Evolutionary conservation across 345 rosid species (phyloP).

Genomic region (Gossypioides kirkii): DNA sequence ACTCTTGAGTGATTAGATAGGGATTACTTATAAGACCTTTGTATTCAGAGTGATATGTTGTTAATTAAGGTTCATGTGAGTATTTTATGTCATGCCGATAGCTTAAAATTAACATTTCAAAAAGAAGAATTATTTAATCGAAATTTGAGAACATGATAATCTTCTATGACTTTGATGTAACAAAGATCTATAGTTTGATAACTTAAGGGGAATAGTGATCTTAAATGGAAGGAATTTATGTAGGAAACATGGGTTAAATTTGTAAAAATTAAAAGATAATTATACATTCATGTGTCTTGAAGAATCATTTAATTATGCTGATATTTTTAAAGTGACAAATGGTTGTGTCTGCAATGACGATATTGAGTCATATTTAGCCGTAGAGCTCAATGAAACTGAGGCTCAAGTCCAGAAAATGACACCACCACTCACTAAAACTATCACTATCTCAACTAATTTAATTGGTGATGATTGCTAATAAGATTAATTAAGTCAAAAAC

Average conservation of each 20-base stretch:
- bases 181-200: background rate
- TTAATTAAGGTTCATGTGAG: background rate
- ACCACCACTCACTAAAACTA: background rate
- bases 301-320: background rate
- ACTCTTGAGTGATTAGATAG: no score
- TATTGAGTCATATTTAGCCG: background rate
- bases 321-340: background rate
- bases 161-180: background rate
- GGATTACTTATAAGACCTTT: no score
- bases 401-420: background rate
- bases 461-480: background rate
- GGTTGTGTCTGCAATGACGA: background rate
- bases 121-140: constrained; percentile 1
- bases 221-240: no score
- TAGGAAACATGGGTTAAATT: background rate
- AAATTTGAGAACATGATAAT: background rate
- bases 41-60: background rate
- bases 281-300: background rate
- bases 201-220: background rate
- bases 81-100: constrained; percentile 4
- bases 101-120: constrained; percentile 9
- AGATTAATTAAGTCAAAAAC: background rate
- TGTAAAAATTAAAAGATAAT: background rate
- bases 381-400: background rate
- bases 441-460: background rate